phyloP scores from a whole-genome alignment of 345 rosid genomes.

The Excoecaria cochinchinensis region DNA sequence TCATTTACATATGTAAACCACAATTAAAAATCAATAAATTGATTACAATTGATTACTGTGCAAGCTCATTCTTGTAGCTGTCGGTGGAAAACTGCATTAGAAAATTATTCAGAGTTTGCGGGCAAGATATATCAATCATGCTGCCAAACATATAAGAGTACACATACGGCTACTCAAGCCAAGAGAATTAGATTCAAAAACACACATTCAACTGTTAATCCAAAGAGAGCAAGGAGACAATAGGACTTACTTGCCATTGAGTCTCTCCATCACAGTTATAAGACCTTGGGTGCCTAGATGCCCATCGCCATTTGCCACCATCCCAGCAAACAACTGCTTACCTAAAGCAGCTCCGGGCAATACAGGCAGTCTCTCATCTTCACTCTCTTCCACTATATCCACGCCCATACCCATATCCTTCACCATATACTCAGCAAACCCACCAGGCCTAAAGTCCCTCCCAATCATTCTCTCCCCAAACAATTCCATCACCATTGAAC shows the following conservation, averaged over 20 bases:
- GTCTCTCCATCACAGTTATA: constrained; percentile 63
- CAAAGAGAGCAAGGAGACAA: background rate
- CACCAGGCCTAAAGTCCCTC: constrained; percentile 68
- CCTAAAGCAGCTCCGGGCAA: constrained; percentile 71
- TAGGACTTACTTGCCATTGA: constrained; percentile 48
- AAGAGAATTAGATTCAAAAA: background rate
- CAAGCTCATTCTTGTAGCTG: background rate
- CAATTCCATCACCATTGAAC: constrained; percentile 66
- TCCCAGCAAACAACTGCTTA: constrained; percentile 70
- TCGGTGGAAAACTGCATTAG: too few species aligned
- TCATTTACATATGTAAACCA: background rate
- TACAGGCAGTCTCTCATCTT: constrained; percentile 36
- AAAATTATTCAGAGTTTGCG: too few species aligned
- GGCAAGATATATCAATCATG: background rate
- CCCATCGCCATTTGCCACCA: constrained; percentile 84
- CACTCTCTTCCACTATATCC: constrained; percentile 48
- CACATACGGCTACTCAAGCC: background rate
- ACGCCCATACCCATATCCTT: constrained; percentile 88
- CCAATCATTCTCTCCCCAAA: constrained; percentile 65
- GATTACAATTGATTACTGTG: background rate
- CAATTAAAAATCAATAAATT: background rate
- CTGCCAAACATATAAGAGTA: background rate
- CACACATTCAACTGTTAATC: background rate
- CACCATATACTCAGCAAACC: constrained; percentile 72
- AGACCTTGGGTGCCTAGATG: constrained; percentile 74